These are phyloP conservation scores for Mycena amicta DNA, from an alignment of 768 basidiomycete species.

Conservation along the genomic window DNA sequence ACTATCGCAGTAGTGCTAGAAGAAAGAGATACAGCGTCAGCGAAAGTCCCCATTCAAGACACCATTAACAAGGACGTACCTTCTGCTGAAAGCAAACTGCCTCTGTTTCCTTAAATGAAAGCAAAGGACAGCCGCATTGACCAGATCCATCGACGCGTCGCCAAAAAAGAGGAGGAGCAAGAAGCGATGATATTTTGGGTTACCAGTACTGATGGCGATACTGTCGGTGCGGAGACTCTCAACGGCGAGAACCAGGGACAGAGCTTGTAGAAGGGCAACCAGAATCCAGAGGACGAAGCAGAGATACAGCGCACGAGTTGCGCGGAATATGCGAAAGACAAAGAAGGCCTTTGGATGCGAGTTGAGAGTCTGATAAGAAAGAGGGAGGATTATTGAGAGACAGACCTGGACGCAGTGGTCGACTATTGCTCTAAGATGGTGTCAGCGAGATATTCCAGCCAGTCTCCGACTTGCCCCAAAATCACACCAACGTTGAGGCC, in stretches of 20 bases:
- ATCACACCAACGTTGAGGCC: background rate
- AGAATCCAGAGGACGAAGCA: constrained; percentile 9
- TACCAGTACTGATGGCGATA: constrained; percentile 2
- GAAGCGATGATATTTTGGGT: constrained; percentile 4
- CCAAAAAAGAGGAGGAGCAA: constrained; percentile 15
- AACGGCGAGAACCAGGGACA: constrained; percentile 5
- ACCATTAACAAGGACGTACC: background rate
- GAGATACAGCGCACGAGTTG: constrained; percentile 4
- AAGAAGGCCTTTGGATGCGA: constrained; percentile 10
- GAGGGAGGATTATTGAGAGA: background rate
- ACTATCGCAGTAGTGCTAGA: constrained; percentile 9
- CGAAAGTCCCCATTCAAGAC: no score
- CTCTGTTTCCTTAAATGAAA: constrained; percentile 15
- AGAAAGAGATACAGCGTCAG: background rate
- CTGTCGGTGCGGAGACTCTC: constrained; percentile 6
- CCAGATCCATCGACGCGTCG: constrained; percentile 13
- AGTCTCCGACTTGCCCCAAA: background rate
- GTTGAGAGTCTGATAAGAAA: background rate
- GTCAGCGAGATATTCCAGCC: no score
- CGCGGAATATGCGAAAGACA: constrained; percentile 15
- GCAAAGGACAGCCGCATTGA: constrained; percentile 15
- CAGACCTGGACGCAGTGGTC: background rate
- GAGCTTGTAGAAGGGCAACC: constrained; percentile 10
- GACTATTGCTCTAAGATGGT: background rate
- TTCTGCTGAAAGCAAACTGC: constrained; percentile 10